Base-by-base conservation (phyloP, 441 rosid species). In the Pelargonium exstipulatum region DNA sequence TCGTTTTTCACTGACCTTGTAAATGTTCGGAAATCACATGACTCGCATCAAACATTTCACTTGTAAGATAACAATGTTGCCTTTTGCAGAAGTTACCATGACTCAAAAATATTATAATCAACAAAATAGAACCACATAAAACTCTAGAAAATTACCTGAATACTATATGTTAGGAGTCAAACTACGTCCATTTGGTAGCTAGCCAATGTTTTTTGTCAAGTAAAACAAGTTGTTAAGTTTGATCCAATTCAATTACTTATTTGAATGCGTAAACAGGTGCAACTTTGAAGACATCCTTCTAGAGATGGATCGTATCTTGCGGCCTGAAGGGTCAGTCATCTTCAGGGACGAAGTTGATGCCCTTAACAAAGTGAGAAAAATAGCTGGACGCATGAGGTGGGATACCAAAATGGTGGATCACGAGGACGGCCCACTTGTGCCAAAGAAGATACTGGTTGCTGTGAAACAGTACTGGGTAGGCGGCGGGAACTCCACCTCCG, bases 401-500 rank as follows among this genome's bases (percentile, higher is more conserved):
- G 58, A 51, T n/a, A 51, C 58, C 18, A 51, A 51, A 51, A 51
- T 51, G 58, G 58, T 51, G 58, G 58, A 51, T 51, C 58, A 51
- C 58, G 58, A 51, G 58, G 58, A 51, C 20, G 58, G 58, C 18
- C 58, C 58, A n/a, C 17, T 51, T 5, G 58, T 51, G 58, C 58
- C 58, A 5, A 17, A 51, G 17, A 51, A 51, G 58, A 51, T 51
- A 51, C 58, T 51, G 32, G 83, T 85, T 53, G 98, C 87, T 63
- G 80, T 80, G 57, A 95, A 95, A 74, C 95, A 81, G 71, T 92
- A 92, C 69, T 92, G 99, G 99, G 91, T 87, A 7, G 58, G 18
- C 55, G 94, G 90, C 69, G 42, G 82, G 60, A 62, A 71, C 7
- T 84, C 83, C 42, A 87, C 88, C 77, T 83, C 76, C 83, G 77